Conservation (phyloP, 768 basidiomycete species). For the Boletellus ananas region DNA sequence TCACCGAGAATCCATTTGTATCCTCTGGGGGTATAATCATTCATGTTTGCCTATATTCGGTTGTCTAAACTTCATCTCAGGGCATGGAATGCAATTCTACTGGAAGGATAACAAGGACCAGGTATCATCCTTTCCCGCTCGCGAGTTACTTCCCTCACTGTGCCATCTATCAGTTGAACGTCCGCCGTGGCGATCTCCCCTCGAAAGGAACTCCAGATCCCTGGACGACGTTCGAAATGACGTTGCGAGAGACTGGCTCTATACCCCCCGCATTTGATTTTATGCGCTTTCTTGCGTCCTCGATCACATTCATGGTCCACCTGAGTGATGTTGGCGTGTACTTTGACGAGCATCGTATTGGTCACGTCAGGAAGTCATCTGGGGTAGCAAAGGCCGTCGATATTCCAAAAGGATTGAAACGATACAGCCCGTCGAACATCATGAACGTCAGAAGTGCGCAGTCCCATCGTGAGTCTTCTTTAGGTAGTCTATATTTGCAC, state of each 20-base stretch:
- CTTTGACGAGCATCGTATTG: conserved; percentile 74
- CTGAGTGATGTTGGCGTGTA: conserved; percentile 75
- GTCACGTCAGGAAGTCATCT: conserved; percentile 58
- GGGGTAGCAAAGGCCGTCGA: conserved; percentile 49
- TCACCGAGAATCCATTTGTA: conserved; percentile 81
- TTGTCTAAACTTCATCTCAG: conserved; percentile 32
- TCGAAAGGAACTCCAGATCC: conserved; percentile 34
- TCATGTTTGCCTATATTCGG: background rate
- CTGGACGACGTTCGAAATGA: conserved; percentile 93
- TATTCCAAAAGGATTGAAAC: conserved; percentile 55
- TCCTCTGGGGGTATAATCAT: conserved; percentile 63
- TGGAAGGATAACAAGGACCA: conserved; percentile 95
- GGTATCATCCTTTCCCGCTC: conserved; percentile 32
- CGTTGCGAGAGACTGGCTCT: conserved; percentile 71
- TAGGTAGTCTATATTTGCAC: background rate
- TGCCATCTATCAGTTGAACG: conserved; percentile 56
- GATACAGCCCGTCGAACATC: conserved; percentile 50
- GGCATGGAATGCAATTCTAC: conserved; percentile 92
- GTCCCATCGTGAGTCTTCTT: conserved; percentile 49
- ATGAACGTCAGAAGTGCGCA: conserved; percentile 70
- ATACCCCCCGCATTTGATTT: conserved; percentile 86
- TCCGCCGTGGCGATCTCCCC: conserved; percentile 69
- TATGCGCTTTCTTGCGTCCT: conserved; percentile 83
- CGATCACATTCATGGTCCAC: conserved; percentile 88
- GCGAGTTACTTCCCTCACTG: background rate